A percentile compares a stretch with the other conserved stretches of the same genome.
Evolutionary conservation across 2,329 filamentous ascomycete species (phyloP).

Genomic region (Colletotrichum musicola): DNA sequence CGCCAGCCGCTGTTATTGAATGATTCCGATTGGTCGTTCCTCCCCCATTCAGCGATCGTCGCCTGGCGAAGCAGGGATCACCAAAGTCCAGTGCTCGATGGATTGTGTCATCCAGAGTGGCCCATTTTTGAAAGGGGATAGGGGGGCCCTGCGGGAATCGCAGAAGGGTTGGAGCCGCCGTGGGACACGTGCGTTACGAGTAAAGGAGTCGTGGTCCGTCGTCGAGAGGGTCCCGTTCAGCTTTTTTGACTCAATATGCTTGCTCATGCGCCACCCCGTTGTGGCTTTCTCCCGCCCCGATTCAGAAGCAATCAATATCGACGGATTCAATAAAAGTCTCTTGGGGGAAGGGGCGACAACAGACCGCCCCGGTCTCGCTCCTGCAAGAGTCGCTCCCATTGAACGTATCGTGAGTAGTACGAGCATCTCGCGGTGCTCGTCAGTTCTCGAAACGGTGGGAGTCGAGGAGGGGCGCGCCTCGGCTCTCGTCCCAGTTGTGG

Average conservation of each 20-base stretch:
- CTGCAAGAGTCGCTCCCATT: background rate
- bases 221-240: conserved; percentile 1
- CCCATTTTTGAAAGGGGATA: background rate
- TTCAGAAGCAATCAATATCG: background rate
- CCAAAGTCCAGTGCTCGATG: conserved; percentile 14
- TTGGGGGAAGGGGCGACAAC: too few relatives aligned
- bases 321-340: background rate
- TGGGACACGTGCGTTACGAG: conserved; percentile 32
- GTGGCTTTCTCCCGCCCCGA: background rate
- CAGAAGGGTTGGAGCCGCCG: conserved; percentile 2
- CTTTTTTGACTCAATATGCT: conserved; percentile 27
- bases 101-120: conserved; percentile 36
- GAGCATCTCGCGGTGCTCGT: conserved; percentile 1
- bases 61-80: background rate
- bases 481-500: conserved; percentile 22
- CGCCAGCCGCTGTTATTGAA: conserved; percentile 11
- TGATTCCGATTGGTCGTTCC: conserved; percentile 30
- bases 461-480: background rate
- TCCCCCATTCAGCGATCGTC: conserved; percentile 15
- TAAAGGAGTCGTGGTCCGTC: conserved; percentile 5
- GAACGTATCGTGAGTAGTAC: conserved; percentile 1
- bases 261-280: conserved; percentile 4
- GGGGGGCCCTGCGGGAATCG: conserved; percentile 1
- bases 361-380: background rate
- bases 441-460: conserved; percentile 13